Percentiles rank a stretch among this genome's conserved stretches.
These are phyloP conservation scores for Umbelopsis sp. DNA, from an alignment of 192 early-diverging fungal species.

Conservation along the genomic window DNA sequence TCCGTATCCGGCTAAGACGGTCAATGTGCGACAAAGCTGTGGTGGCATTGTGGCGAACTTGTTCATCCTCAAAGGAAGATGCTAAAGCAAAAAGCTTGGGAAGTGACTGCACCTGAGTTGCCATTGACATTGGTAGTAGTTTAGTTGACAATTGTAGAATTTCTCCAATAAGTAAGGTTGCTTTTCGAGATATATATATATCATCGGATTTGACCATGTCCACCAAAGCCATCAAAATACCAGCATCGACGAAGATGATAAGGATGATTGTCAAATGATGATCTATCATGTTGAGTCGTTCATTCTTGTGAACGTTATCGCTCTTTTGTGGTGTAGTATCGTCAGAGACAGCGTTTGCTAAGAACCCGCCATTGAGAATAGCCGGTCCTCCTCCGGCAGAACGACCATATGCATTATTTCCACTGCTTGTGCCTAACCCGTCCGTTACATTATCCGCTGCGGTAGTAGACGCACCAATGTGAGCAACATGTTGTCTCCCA, in stretches of 20 bases:
- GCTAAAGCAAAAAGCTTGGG: constrained; percentile 75
- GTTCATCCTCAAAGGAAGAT: constrained; percentile 75
- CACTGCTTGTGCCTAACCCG: neutral
- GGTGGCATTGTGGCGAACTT: constrained; percentile 73
- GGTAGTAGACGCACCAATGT: constrained; percentile 24
- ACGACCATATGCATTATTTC: neutral
- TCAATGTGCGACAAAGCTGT: constrained; percentile 78
- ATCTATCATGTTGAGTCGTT: constrained; percentile 64
- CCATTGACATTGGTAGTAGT: constrained; percentile 63
- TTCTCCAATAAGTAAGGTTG: constrained; percentile 75
- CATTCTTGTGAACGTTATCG: constrained; percentile 19
- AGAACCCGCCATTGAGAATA: constrained; percentile 11
- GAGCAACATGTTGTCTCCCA: constrained; percentile 41
- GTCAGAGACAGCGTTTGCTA: constrained; percentile 1
- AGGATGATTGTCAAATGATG: constrained; percentile 73
- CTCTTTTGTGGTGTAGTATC: neutral
- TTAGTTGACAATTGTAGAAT: constrained; percentile 72
- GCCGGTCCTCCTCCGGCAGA: neutral
- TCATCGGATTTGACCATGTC: constrained; percentile 68
- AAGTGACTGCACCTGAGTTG: constrained; percentile 63
- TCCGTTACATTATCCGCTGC: constrained; percentile 1
- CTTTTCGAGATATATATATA: constrained; percentile 60
- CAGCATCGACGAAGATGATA: constrained; percentile 76
- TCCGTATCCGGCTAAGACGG: constrained; percentile 52
- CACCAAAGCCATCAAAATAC: constrained; percentile 65